Conservation (phyloP, 179 eudicot genomes). For the Spergularia azorica region DNA sequence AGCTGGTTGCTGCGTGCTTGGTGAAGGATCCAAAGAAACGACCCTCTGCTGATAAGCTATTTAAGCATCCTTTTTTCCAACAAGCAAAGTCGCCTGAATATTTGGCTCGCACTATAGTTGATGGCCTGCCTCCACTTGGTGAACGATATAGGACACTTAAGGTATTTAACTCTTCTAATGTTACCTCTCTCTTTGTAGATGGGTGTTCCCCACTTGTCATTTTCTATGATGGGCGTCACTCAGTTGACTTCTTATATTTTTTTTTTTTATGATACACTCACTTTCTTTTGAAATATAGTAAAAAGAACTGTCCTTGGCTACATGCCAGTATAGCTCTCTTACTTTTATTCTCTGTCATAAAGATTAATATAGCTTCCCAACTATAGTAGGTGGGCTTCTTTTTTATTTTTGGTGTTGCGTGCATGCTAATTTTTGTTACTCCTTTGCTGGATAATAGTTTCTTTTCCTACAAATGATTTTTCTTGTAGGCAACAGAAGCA, state of each 20-base stretch:
- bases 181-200: background rate
- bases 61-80: conserved; percentile 83
- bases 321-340: background rate
- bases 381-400: no score
- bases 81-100: conserved; percentile 65
- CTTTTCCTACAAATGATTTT: background rate
- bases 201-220: background rate
- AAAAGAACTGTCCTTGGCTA: background rate
- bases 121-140: conserved; percentile 80
- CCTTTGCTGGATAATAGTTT: background rate
- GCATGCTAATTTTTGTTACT: no score
- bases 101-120: conserved; percentile 71
- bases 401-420: no score
- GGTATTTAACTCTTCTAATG: conserved; percentile 49
- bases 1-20: conserved; percentile 95
- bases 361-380: no score
- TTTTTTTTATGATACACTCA: background rate
- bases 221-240: background rate
- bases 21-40: conserved; percentile 99
- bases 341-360: background rate
- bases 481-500: conserved; percentile 80
- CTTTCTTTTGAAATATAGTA: background rate
- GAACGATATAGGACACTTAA: conserved; percentile 82
- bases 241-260: background rate
- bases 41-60: conserved; percentile 87